Evolutionary conservation across 768 basidiomycete genomes (phyloP), one percentile per base, ranked within the genome.

Genomic region (Russula sp.): DNA sequence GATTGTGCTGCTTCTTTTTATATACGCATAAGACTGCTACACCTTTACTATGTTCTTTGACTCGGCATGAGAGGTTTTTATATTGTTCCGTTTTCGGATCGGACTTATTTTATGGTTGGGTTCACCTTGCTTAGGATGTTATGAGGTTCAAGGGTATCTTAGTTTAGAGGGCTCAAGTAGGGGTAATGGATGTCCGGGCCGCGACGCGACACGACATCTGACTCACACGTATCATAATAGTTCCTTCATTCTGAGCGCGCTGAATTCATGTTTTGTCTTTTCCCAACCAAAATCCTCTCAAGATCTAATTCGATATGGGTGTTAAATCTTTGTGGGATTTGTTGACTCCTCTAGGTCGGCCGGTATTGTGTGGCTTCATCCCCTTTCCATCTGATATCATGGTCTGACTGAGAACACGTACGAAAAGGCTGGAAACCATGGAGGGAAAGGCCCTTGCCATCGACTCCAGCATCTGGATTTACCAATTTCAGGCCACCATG

Each of bases 401-500:
- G n/a, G 22, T 22, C 16, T 55, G 46, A 18, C 58, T 63, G 30
- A 36, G 57, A 32, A 20, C 48, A 3, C 30, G n/a, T 44, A 2
- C 3, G 22, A 13, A 20, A 40, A 65, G 94, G 75, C 80, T 98
- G 60, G 96, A 99, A 76, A 94, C 90, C 0, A 84, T 95, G 73
- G 94, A 95, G 71, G 94, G 94, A n/a, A 96, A 94, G 73, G 79
- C 85, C 11, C 85, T 99, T 78, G 97, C 97, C 3, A 98, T 99
- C 61, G 97, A 99, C 76, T 98, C 95, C 4, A 97, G 94, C 69
- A 98, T 99, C 67, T 99, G 97, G 97, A 87, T 99, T 59, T 99
- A 99, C 75, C 97, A 99, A 75, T 99, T 99, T 72, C 96, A 98
- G 77, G 95, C 96, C 24, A 98, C 97, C 10, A 98, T 98, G 95